These are phyloP conservation scores for Obba rivulosa DNA, from an alignment of 768 basidiomycete species.

Conservation along the genomic window DNA sequence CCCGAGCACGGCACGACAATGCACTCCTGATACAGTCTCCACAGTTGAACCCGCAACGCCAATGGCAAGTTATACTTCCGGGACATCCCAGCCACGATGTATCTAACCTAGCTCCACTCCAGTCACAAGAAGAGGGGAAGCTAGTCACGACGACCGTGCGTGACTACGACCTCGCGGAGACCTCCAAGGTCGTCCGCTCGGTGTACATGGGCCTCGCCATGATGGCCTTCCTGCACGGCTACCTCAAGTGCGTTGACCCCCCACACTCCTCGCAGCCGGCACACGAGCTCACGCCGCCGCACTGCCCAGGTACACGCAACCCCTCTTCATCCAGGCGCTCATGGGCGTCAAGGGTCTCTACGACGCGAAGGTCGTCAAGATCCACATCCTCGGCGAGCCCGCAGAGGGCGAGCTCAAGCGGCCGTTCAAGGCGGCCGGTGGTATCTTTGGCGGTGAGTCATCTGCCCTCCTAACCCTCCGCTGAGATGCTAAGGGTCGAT, in stretches of 20 bases:
- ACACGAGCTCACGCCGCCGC: neutral
- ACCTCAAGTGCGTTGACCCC: conserved; percentile 51
- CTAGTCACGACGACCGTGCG: conserved; percentile 87
- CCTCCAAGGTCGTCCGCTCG: conserved; percentile 63
- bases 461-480: neutral
- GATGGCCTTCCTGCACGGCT: conserved; percentile 78
- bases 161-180: conserved; percentile 91
- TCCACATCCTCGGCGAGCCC: conserved; percentile 75
- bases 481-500: neutral
- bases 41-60: conserved; percentile 71
- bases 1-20: neutral
- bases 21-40: conserved; percentile 5
- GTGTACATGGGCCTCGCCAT: conserved; percentile 34
- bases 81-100: neutral
- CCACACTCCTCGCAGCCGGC: neutral
- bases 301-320: conserved; percentile 71
- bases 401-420: conserved; percentile 85
- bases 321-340: conserved; percentile 90
- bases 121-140: conserved; percentile 63
- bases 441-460: conserved; percentile 66
- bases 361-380: conserved; percentile 78
- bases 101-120: neutral
- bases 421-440: conserved; percentile 73
- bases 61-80: conserved; percentile 50
- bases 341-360: conserved; percentile 92